Evolutionary conservation across 116 monocot species (phyloP), one percentile per base, ranked within the genome.

Genomic region (Posidonia oceanica): DNA sequence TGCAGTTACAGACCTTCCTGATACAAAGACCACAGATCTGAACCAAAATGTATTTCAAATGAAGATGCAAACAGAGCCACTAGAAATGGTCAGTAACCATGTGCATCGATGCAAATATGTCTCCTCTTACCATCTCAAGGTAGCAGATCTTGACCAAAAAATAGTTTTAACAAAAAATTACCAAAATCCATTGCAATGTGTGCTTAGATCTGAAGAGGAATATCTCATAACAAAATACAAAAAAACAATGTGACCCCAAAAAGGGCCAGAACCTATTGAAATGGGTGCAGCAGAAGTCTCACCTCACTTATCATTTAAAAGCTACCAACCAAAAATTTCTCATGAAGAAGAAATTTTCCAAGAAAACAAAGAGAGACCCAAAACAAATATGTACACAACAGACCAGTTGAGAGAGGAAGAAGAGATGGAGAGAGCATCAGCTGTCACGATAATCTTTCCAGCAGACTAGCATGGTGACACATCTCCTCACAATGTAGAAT

Each of bases 401-500:
- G 22, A 48, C 12, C 42, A 10, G 11, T 14, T 0, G n/a, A 56
- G 56, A 56, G 56, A 56, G 56, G 11, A 16, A 56, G 14, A 56
- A 56, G 56, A 56, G 56, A 18, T 4, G 29, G 63, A 21, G 59
- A 59, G 59, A 21, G 20, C 14, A 21, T 60, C 60, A 63, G 14
- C 21, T 55, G 44, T 78, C 78, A 15, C 63, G 72, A 63, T 63
- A 73, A 23, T 74, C 64, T 36, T 61, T 68, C 79, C 79, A 79
- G 69, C 79, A 79, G 14, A 74, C 61, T 21, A 79, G 79, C 79
- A 79, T 79, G 73, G 73, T 69, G 52, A 79, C 79, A 37, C 79
- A 79, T 4, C 79, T 56, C 16, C 79, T 54, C 53, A 74, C 61
- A 68, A 79, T 79, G 79, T 79, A 79, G 61, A 79, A 79, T 61